Base-by-base conservation (phyloP, 1,139 yeast genomes). In the Arxiozyma heterogenica region DNA sequence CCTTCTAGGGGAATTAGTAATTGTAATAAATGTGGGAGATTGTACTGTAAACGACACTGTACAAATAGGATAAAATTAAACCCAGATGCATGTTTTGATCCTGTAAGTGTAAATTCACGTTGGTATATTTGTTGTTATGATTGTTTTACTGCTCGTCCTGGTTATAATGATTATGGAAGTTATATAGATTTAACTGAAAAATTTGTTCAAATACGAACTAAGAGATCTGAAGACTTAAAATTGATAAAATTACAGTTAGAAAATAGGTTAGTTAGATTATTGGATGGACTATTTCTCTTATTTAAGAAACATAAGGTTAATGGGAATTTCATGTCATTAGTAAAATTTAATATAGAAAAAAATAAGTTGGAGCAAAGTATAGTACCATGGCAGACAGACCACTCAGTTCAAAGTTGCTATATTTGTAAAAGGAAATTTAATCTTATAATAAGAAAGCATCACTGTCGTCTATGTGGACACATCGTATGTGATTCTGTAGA, bases 391-490 rank as follows among this genome's bases (percentile, higher is more conserved):
- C 80, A 80, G 57, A 75, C 76, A 55, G 94, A 84, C 61, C 58
- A 70, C 1, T 64, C 62, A 1, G 76, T 78, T 0, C 62, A 73
- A 0, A 72, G 75, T 56, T 93, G 98, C 66, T 75, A 80, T 4
- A 73, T 87, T 5, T 93, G 98, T 63, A 68, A 73, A 23, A 73
- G 75, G 15, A 64, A 66, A 42, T 93, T 89, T 67, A 76, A 59
- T 11, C 71, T 86, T 50, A 67, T 84, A 6, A 66, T 81, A 22
- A 74, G 96, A 54, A 89, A 87, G 61, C 98, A 93, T 65, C 97
- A 89, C 66, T 89, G 96, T 66, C 73, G 96, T 41, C 68, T 88
- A 41, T 93, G 98, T 72, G 98, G 98, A 0, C 66, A 71, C 39
- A 79, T 86, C 1, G 90, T 89, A 0, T 91, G 98, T 71, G 95